Base-by-base conservation (phyloP, 2,329 filamentous ascomycete genomes). In the Aspergillus latus region DNA sequence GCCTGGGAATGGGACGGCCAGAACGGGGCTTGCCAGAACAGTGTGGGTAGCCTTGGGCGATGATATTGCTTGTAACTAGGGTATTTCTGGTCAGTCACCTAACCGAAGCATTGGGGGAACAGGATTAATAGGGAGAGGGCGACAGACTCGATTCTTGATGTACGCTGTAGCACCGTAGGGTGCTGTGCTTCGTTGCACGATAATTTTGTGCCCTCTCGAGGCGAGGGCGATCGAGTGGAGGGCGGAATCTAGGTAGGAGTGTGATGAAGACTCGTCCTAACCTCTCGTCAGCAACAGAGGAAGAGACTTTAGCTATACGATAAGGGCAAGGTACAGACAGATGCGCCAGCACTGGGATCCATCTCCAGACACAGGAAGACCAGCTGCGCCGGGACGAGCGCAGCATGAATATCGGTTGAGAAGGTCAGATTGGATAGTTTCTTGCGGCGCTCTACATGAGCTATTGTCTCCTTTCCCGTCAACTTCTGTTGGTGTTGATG, bases 1-100 rank as follows among this genome's bases (percentile, higher is more conserved):
- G 10, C 59, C 59, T 21, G 21, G 21, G 21, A 21, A 21, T 21
- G 21, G 21, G n/a, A 63, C 43, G 3, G 63, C 42, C 13, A 64
- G 63, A 34, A 59, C 55, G 29, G 64, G 64, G 37, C 60, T 66
- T n/a, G 64, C 56, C 5, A 66, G 54, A 6, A 66, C 44, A 26
- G 64, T 63, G 47, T 63, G 63, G 1, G 61, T 53, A 8, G 61
- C 52, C 1, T 52, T 49, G 15, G 63, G 62, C 2, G 59, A 61
- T 15, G 61, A 52, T 13, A 48, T 60, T 28, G 55, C 36, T 43
- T 56, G 57, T 26, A 62, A 21, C 58, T 64, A 7, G 10, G 11
- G 13, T 45, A 21, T 21, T 21, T 21, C 21, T 21, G 21, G 21
- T 21, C 21, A 21, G 21, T 21, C 21, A 21, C 21, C 21, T 21